A percentile compares a stretch with the other conserved stretches of the same genome.
These are phyloP conservation scores for Xylaria acuta DNA, from an alignment of 495 filamentous ascomycete species.

Conservation along the genomic window DNA sequence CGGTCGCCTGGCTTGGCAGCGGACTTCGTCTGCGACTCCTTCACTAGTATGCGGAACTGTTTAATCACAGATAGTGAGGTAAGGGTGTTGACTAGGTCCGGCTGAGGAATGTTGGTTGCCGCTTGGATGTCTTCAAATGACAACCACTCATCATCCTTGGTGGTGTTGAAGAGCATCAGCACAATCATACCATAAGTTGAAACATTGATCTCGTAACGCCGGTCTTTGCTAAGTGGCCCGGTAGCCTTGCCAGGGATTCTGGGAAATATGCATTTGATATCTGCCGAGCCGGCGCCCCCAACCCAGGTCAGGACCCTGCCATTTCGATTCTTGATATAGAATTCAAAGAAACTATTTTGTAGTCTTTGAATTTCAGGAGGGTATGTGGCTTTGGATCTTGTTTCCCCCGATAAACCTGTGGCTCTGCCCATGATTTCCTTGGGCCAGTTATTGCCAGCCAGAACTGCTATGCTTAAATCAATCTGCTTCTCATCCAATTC, in stretches of 20 bases:
- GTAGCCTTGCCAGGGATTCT: conserved; percentile 68
- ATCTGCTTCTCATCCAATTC: conserved; percentile 70
- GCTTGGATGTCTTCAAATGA: conserved; percentile 86
- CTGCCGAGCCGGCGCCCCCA: conserved; percentile 71
- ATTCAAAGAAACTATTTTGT: conserved; percentile 86
- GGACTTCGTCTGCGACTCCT: conserved; percentile 82
- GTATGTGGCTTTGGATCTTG: conserved; percentile 65
- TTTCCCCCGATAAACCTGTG: conserved; percentile 52
- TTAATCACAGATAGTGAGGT: conserved; percentile 86
- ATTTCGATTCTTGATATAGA: conserved; percentile 85
- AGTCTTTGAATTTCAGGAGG: conserved; percentile 77
- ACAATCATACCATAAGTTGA: conserved; percentile 93
- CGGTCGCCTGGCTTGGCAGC: conserved; percentile 74
- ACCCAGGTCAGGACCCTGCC: conserved; percentile 89
- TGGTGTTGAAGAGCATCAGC: conserved; percentile 85
- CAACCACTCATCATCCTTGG: conserved; percentile 66
- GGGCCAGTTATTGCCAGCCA: conserved; percentile 95
- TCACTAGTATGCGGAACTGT: conserved; percentile 80
- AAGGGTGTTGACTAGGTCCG: conserved; percentile 81
- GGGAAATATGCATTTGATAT: conserved; percentile 80
- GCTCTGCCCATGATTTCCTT: conserved; percentile 74
- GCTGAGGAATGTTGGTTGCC: conserved; percentile 77
- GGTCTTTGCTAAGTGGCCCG: conserved; percentile 66
- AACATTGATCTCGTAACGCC: conserved; percentile 88
- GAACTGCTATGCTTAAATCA: conserved; percentile 81